phyloP scores from a whole-genome alignment of 352 stramenopile species.

The Phytophthora melonis region DNA sequence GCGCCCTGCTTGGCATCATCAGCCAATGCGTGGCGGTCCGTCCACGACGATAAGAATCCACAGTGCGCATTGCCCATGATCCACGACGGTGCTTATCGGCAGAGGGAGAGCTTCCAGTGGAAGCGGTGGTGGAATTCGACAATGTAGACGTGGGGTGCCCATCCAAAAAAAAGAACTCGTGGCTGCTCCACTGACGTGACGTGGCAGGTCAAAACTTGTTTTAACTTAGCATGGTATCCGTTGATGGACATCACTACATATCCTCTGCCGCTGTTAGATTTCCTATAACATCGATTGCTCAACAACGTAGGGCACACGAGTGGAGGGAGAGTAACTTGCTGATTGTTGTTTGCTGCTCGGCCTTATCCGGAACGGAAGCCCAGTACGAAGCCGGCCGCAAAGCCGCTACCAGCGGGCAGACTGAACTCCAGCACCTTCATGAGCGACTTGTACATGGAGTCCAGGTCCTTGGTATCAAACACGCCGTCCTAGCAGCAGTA shows the following conservation, averaged over 20 bases:
- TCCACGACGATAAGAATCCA: background rate
- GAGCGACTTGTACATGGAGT: slow-evolving; percentile 77
- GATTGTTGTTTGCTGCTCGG: background rate
- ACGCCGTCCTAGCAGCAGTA: slow-evolving; percentile 60
- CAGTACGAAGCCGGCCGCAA: slow-evolving; percentile 74
- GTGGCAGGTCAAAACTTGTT: slow-evolving; percentile 1
- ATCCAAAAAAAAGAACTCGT: background rate
- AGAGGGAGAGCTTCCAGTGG: background rate
- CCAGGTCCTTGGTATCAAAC: slow-evolving; percentile 81
- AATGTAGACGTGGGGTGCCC: background rate
- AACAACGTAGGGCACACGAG: background rate
- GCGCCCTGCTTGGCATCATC: background rate
- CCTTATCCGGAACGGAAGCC: slow-evolving; percentile 78
- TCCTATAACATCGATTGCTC: background rate
- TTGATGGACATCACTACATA: background rate
- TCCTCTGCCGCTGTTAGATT: background rate
- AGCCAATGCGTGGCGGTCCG: slow-evolving; percentile 4
- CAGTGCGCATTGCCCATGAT: background rate
- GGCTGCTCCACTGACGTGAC: slow-evolving; percentile 5
- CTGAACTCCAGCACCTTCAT: slow-evolving; percentile 86
- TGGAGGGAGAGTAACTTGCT: background rate
- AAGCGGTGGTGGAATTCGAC: background rate
- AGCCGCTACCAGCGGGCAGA: slow-evolving; percentile 80
- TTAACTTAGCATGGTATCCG: background rate
- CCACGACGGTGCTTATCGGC: background rate